Evolutionary conservation across 2,329 filamentous ascomycete genomes (phyloP).

Genomic region (Blumeriella jaapii): DNA sequence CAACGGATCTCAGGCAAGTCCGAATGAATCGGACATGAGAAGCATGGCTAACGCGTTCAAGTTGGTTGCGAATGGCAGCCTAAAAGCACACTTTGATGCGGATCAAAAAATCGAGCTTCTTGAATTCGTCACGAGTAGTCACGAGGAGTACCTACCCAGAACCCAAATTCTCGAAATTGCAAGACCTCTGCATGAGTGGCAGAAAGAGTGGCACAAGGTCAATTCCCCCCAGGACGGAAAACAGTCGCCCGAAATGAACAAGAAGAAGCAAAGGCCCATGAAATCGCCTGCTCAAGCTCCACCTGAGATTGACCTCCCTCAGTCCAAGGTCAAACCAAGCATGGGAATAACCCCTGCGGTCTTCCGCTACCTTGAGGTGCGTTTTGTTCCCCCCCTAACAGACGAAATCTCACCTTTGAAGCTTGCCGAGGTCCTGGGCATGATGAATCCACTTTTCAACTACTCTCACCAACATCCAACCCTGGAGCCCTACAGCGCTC

Average conservation of each 20-base stretch:
- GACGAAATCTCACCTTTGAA: conserved; percentile 22
- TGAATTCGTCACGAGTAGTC: conserved; percentile 64
- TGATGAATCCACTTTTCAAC: conserved; percentile 52
- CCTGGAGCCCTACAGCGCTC: conserved; percentile 44
- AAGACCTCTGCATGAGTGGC: conserved; percentile 50
- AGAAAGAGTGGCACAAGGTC: conserved; percentile 51
- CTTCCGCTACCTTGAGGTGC: conserved; percentile 53
- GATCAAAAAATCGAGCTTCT: conserved; percentile 75
- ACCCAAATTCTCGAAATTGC: conserved; percentile 49
- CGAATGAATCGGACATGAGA: background rate
- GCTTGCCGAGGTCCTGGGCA: conserved; percentile 55
- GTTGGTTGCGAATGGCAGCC: conserved; percentile 65
- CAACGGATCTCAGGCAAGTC: conserved; percentile 65
- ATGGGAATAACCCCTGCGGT: conserved; percentile 50
- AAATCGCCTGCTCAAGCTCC: conserved; percentile 49
- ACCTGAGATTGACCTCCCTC: conserved; percentile 49
- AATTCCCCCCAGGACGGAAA: conserved; percentile 44
- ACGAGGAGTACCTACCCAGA: conserved; percentile 77
- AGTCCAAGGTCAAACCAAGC: conserved; percentile 42
- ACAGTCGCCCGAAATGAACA: conserved; percentile 54
- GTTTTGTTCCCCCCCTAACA: background rate
- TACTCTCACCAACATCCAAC: conserved; percentile 44
- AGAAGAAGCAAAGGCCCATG: conserved; percentile 49
- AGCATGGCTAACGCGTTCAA: conserved; percentile 30
- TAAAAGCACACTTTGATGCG: conserved; percentile 69